phyloP scores from a whole-genome alignment of 2,329 filamentous ascomycete genomes.

The Apiospora hydei region DNA sequence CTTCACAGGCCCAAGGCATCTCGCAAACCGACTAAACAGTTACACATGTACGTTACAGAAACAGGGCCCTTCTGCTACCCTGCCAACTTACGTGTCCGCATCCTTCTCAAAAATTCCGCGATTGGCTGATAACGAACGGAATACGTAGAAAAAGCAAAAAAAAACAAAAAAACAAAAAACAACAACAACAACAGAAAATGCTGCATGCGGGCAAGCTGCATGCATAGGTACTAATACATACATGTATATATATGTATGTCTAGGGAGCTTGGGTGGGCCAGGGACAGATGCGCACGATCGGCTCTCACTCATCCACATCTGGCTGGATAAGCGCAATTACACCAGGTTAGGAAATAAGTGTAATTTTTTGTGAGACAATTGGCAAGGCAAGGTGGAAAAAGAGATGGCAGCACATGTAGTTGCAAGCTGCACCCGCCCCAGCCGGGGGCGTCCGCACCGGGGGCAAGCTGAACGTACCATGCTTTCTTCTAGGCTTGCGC shows the following conservation, averaged over 20 bases:
- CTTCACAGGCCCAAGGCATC: too few relatives aligned
- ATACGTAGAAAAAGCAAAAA: background rate
- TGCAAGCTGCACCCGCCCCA: background rate
- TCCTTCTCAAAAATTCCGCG: background rate
- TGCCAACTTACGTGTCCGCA: background rate
- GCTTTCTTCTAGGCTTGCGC: background rate
- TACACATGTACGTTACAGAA: background rate
- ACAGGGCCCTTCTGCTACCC: background rate
- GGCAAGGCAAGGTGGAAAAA: background rate
- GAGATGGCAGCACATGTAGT: background rate
- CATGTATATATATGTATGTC: background rate
- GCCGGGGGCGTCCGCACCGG: background rate
- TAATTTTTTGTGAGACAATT: background rate
- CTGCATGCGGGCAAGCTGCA: background rate
- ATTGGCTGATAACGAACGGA: background rate
- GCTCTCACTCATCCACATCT: background rate
- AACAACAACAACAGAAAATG: background rate
- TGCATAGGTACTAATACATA: background rate
- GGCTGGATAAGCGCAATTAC: background rate
- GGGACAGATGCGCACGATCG: background rate
- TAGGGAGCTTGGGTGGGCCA: background rate
- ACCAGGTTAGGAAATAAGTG: background rate
- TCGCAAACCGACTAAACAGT: background rate
- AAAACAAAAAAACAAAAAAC: too few relatives aligned
- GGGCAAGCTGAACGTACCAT: background rate